Evolutionary conservation across 805 yeast genomes (phyloP).

Genomic region (Cyberlindnera xylosilytica): DNA sequence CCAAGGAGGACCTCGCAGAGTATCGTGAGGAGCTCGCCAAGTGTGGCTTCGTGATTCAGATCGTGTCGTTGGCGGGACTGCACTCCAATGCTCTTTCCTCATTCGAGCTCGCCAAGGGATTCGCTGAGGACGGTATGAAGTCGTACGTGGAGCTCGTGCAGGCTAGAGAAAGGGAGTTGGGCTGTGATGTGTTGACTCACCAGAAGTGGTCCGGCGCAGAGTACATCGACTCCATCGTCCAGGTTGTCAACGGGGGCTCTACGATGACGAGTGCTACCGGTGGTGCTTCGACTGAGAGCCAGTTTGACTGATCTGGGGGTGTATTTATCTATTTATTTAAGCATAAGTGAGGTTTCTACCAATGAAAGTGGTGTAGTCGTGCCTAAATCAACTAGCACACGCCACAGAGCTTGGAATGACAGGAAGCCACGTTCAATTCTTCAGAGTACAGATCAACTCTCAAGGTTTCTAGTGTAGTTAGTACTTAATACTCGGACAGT

Average conservation of each 20-base stretch:
- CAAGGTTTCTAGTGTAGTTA: too few species aligned
- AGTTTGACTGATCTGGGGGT: not conserved
- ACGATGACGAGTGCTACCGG: slow-evolving; percentile 17
- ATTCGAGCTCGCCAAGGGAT: slow-evolving; percentile 47
- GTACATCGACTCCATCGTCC: slow-evolving; percentile 37
- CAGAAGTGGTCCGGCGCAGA: slow-evolving; percentile 66
- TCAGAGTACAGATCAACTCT: too few species aligned
- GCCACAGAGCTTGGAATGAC: too few species aligned
- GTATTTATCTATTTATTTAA: not conserved
- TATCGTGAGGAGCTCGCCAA: slow-evolving; percentile 54
- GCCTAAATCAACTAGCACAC: too few species aligned
- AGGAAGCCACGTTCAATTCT: too few species aligned
- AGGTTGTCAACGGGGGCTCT: slow-evolving; percentile 18
- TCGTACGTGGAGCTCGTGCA: slow-evolving; percentile 56
- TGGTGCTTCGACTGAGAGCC: slow-evolving; percentile 17
- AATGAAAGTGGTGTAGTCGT: too few species aligned
- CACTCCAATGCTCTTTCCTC: slow-evolving; percentile 52
- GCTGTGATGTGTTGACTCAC: slow-evolving; percentile 54
- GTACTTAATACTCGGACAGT: too few species aligned
- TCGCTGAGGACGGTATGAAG: slow-evolving; percentile 52
- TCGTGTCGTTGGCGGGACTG: slow-evolving; percentile 59
- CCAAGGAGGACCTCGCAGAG: slow-evolving; percentile 40
- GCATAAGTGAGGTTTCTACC: too few species aligned
- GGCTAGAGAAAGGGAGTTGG: slow-evolving; percentile 39
- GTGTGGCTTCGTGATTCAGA: slow-evolving; percentile 55